Conservation (phyloP, 1,139 yeast genomes). For the Chernovozyma aurita region DNA sequence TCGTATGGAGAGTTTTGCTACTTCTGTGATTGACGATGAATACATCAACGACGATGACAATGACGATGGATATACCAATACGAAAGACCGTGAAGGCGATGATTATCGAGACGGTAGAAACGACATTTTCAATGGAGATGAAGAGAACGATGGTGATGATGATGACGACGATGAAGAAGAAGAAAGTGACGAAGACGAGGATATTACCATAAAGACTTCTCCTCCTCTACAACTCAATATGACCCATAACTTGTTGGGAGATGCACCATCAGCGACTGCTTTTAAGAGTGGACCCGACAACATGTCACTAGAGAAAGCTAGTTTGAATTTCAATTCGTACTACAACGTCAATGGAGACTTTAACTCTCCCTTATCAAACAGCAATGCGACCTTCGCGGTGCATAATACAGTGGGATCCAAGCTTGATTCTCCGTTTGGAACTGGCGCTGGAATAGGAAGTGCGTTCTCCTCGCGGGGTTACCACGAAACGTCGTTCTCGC, state of each 20-base stretch:
- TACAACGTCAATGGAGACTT: constrained; percentile 1
- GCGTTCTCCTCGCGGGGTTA: constrained; percentile 1
- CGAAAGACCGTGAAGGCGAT: constrained; percentile 7
- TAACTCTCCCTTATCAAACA: constrained; percentile 1
- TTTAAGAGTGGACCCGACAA: no score
- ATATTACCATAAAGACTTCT: constrained; percentile 11
- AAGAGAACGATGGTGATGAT: constrained; percentile 10
- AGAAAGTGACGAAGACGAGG: constrained; percentile 27
- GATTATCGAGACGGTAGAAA: constrained; percentile 22
- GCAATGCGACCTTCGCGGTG: background rate
- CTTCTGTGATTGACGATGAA: background rate
- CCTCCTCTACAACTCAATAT: constrained; percentile 29
- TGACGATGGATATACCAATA: constrained; percentile 8
- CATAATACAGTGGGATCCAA: no score
- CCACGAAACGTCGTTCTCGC: constrained; percentile 2
- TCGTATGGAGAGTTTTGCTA: background rate
- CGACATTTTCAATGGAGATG: constrained; percentile 7
- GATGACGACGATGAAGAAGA: constrained; percentile 30
- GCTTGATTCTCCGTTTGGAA: constrained; percentile 4
- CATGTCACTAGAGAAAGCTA: no score
- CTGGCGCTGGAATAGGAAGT: background rate
- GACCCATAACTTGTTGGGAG: background rate
- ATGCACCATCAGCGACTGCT: no score
- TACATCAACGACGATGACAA: constrained; percentile 2
- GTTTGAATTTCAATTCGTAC: background rate